These are phyloP conservation scores for Gaillardinia entomophila DNA, from an alignment of 805 yeast genomes.

Conservation along the genomic window DNA sequence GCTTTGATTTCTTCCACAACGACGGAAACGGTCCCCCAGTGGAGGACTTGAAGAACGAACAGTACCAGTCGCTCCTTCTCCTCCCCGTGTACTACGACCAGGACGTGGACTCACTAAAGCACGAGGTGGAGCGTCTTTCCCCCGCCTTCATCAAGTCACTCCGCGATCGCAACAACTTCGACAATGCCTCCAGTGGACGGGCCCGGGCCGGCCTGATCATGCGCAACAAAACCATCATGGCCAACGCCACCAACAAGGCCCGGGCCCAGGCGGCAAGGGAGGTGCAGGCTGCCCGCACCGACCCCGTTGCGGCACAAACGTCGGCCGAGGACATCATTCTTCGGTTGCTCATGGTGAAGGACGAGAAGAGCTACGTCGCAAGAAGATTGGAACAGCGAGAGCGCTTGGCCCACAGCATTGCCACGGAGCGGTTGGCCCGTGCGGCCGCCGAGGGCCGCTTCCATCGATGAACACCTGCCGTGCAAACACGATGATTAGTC, in stretches of 20 bases:
- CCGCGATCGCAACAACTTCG: conserved; percentile 43
- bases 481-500: no score
- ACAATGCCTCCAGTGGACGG: conserved; percentile 5
- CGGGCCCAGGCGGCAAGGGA: conserved; percentile 34
- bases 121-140: conserved; percentile 55
- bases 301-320: conserved; percentile 34
- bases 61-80: conserved; percentile 58
- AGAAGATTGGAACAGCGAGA: conserved; percentile 59
- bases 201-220: conserved; percentile 21
- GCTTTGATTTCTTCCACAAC: conserved; percentile 71
- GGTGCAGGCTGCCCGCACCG: conserved; percentile 25
- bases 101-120: conserved; percentile 38
- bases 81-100: conserved; percentile 64
- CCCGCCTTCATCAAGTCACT: conserved; percentile 48
- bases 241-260: conserved; percentile 59
- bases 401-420: conserved; percentile 46
- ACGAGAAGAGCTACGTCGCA: conserved; percentile 53
- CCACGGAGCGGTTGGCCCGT: conserved; percentile 46
- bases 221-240: conserved; percentile 62
- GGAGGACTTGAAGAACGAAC: conserved; percentile 52
- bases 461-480: conserved; percentile 1
- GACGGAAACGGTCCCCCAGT: conserved; percentile 78
- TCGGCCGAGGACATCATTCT: conserved; percentile 63
- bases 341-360: conserved; percentile 64
- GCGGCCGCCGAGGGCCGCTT: conserved; percentile 41